Evolutionary conservation across 1,139 yeast species (phyloP).

Genomic region (Kluyveromyces sp.): DNA sequence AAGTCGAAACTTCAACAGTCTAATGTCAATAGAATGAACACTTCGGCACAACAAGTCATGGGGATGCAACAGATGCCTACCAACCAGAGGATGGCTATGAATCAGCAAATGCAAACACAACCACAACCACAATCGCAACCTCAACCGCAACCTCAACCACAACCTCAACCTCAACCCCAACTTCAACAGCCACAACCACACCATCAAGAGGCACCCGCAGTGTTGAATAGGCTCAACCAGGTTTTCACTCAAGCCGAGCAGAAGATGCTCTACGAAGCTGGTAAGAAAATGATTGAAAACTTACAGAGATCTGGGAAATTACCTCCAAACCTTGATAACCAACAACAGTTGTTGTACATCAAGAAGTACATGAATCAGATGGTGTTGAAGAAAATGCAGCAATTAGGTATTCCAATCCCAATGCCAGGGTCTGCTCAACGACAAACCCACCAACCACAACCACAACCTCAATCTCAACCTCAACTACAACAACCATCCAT

Average conservation of each 20-base stretch:
- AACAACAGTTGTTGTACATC: conserved; percentile 26
- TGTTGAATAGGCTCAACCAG: conserved; percentile 30
- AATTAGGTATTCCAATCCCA: conserved; percentile 9
- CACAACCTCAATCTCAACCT: conserved; percentile 7
- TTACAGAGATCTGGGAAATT: conserved; percentile 31
- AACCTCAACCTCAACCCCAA: conserved; percentile 8
- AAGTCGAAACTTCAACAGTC: conserved; percentile 27
- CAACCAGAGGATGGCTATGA: conserved; percentile 20
- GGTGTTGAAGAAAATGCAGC: conserved; percentile 34
- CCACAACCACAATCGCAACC: conserved; percentile 19
- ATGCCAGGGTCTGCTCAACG: conserved; percentile 15
- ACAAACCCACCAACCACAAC: conserved; percentile 11
- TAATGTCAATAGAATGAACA: conserved; percentile 13
- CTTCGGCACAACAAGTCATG: conserved; percentile 9
- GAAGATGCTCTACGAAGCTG: conserved; percentile 28
- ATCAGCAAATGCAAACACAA: conserved; percentile 19
- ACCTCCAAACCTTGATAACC: conserved; percentile 29
- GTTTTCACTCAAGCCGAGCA: conserved; percentile 31
- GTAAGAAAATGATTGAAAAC: conserved; percentile 31
- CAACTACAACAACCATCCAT: conserved; percentile 1
- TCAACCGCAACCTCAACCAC: conserved; percentile 17
- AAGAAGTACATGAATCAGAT: conserved; percentile 34
- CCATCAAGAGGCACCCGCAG: conserved; percentile 28
- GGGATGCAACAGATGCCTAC: conserved; percentile 12
- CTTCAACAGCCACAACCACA: conserved; percentile 12